Conservation (phyloP, 345 rosid species). For the Murraya koenigii region DNA sequence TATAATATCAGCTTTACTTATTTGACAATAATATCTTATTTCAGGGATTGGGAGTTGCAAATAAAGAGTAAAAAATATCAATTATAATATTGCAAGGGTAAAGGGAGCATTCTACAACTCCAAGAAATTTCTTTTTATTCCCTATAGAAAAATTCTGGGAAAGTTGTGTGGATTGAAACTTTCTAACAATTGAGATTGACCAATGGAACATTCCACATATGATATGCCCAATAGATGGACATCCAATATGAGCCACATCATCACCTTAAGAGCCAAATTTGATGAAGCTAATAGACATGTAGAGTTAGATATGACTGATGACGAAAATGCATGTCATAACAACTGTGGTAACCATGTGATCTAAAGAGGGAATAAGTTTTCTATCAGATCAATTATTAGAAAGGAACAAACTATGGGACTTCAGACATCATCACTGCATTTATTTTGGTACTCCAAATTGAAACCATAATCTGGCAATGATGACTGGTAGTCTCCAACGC, state of each 20-base stretch:
- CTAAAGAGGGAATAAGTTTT: neutral
- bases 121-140: neutral
- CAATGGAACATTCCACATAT: neutral
- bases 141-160: neutral
- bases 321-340: neutral
- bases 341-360: neutral
- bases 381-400: neutral
- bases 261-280: neutral
- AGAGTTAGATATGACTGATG: neutral
- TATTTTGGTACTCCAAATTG: neutral
- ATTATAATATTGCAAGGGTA: neutral
- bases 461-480: neutral
- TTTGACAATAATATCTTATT: neutral
- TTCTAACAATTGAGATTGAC: neutral
- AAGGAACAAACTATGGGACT: neutral
- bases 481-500: neutral
- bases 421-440: neutral
- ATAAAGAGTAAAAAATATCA: neutral
- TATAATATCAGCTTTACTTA: slow-evolving; percentile 6
- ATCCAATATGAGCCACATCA: neutral
- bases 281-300: neutral
- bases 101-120: neutral
- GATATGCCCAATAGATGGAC: neutral
- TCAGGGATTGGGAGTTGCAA: neutral
- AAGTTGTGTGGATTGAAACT: neutral